Conservation (phyloP, 768 basidiomycete genomes). For the Pulveroboletus sp. region DNA sequence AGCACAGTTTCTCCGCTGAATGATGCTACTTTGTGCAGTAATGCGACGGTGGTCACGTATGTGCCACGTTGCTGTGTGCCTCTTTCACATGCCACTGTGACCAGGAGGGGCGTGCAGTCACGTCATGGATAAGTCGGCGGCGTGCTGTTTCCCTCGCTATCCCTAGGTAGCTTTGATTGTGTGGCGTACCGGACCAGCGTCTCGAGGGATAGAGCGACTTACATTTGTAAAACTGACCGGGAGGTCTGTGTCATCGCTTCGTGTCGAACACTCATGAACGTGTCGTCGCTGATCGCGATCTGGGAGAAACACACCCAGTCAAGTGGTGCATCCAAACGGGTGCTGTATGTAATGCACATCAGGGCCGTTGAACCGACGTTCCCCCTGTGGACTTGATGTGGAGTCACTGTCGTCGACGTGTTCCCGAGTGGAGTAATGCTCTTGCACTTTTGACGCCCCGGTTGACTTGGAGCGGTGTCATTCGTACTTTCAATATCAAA, state of each 20-base stretch:
- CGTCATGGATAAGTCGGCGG: conserved; percentile 26
- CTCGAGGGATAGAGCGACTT: neutral
- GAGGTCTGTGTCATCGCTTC: neutral
- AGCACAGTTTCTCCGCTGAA: neutral
- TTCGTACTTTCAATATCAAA: neutral
- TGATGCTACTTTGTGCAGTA: neutral
- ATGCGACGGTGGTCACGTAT: conserved; percentile 7
- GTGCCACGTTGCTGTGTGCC: conserved; percentile 8
- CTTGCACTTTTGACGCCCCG: neutral
- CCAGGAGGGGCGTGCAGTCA: conserved; percentile 3
- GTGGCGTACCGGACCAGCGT: neutral
- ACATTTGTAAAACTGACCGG: neutral
- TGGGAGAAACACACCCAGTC: conserved; percentile 1
- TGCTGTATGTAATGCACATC: neutral
- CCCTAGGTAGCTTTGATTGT: conserved; percentile 8
- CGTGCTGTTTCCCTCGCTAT: conserved; percentile 12
- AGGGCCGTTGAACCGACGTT: neutral
- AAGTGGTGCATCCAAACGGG: neutral
- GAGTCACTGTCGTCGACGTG: neutral
- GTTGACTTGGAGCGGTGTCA: neutral
- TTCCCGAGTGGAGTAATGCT: neutral
- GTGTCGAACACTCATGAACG: neutral
- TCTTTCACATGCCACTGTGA: conserved; percentile 2
- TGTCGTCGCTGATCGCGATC: neutral
- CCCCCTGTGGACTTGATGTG: conserved; percentile 1